Evolutionary conservation across 805 yeast species (phyloP), one percentile per base, ranked within the genome.

Genomic region (Lipomyces japonicus): DNA sequence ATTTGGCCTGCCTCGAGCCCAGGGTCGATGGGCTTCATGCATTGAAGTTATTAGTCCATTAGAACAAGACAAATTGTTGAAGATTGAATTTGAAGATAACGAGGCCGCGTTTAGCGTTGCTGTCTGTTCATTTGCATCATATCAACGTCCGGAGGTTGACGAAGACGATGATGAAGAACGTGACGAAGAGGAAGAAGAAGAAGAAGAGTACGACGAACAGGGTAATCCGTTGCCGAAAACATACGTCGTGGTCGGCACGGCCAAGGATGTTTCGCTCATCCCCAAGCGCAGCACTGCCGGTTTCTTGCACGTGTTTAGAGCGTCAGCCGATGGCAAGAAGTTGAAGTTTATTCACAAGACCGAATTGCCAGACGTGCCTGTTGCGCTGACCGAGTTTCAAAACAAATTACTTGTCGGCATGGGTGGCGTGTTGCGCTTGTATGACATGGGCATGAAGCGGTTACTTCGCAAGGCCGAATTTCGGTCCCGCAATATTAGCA

Each of bases 361-460:
- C 0, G 62, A 66, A 12, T 66, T 83, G 0, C 80, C 77, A 3
- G 68, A 61, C 4, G 68, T 71, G 1, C 78, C 80, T 0, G 55
- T 72, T 25, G 71, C 84, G 0, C 58, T 90, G 64, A 57, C 65
- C 1, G 67, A 71, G 9, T 87, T 86, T 64, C 75, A 76, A 42
- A 86, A 82, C 0, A 74, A 73, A 52, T 63, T 89, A 1, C 65
- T 89, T 1, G 82, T 77, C 1, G 90, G 86, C 0, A 58, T 78
- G 42, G 75, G 74, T 0, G 71, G 75, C 39, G 65, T 67, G 42
- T 59, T 91, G 42, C 68, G 85, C 31, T 57, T 86, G 6, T 89
- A 76, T 63, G 90, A 82, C 24, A 55, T 88, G 25, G 98, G 98
- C 1, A 73, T 74, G 60, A 85, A 83, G 57, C 97, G 90, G 62